phyloP scores from a whole-genome alignment of 495 filamentous ascomycete species.

The Tricharina praecox region DNA sequence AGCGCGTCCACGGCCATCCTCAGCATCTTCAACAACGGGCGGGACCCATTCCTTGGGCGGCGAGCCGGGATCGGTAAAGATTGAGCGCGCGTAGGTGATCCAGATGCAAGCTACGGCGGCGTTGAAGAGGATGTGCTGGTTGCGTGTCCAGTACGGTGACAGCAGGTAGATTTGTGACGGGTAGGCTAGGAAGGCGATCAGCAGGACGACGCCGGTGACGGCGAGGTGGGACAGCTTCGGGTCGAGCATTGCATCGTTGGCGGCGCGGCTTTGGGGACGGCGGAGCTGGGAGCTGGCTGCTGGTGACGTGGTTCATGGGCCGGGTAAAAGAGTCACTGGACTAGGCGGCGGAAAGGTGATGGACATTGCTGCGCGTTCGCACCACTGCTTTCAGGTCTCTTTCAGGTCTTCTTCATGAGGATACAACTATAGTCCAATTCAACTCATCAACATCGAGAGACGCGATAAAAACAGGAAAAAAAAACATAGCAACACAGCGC shows the following conservation, averaged over 20 bases:
- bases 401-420: too few relatives aligned
- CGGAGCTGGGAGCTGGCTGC: background rate
- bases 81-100: constrained; percentile 62
- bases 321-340: too few relatives aligned
- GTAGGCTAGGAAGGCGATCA: constrained; percentile 53
- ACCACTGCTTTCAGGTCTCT: too few relatives aligned
- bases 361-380: too few relatives aligned
- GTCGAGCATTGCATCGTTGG: constrained; percentile 18
- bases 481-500: too few relatives aligned
- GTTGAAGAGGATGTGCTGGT: constrained; percentile 57
- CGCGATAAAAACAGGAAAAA: too few relatives aligned
- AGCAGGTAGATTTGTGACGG: constrained; percentile 67
- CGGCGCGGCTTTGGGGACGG: background rate
- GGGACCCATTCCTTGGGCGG: constrained; percentile 8
- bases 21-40: constrained; percentile 15
- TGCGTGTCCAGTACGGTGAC: constrained; percentile 48
- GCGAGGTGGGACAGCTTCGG: constrained; percentile 21
- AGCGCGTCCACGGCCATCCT: constrained; percentile 18
- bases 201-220: constrained; percentile 14
- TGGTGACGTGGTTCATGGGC: too few relatives aligned
- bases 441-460: too few relatives aligned
- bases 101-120: constrained; percentile 51
- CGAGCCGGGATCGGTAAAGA: constrained; percentile 57
- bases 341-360: too few relatives aligned
- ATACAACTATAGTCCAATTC: too few relatives aligned